A percentile compares a stretch with the other conserved stretches of the same genome.
These are phyloP conservation scores for Candida tammaniensis DNA, from an alignment of 805 yeast genomes.

Conservation along the genomic window DNA sequence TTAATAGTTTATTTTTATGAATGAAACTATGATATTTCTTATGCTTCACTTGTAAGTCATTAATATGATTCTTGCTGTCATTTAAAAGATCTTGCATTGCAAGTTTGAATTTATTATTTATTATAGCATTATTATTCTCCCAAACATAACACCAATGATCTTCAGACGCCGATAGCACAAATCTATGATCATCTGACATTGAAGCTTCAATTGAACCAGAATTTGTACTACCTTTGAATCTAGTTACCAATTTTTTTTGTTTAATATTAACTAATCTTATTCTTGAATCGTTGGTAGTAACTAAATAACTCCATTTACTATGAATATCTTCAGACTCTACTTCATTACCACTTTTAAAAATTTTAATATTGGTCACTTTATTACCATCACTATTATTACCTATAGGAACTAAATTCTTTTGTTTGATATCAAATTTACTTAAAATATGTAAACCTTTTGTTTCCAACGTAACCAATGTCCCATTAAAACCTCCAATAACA, in stretches of 20 bases:
- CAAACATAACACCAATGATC: constrained; percentile 86
- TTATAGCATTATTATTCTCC: constrained; percentile 48
- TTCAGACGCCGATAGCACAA: constrained; percentile 78
- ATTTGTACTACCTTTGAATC: constrained; percentile 73
- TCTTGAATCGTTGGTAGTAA: constrained; percentile 82
- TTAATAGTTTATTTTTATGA: constrained; percentile 26
- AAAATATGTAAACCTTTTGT: constrained; percentile 58
- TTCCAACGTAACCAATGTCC: constrained; percentile 58
- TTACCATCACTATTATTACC: constrained; percentile 25
- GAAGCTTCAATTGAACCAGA: constrained; percentile 68
- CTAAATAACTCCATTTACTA: constrained; percentile 37
- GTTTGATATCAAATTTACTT: constrained; percentile 30
- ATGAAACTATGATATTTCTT: constrained; percentile 26
- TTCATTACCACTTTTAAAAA: constrained; percentile 31
- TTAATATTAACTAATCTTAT: constrained; percentile 62
- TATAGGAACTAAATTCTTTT: constrained; percentile 17
- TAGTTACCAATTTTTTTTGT: constrained; percentile 54
- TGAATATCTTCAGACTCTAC: constrained; percentile 8
- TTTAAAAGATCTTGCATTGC: constrained; percentile 32
- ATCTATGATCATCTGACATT: constrained; percentile 52
- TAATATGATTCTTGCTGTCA: constrained; percentile 33
- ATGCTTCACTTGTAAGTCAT: constrained; percentile 28
- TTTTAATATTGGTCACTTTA: constrained; percentile 74
- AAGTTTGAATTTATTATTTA: constrained; percentile 35
- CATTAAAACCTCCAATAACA: constrained; percentile 78